Evolutionary conservation across 2,329 filamentous ascomycete genomes (phyloP).

Genomic region (Trichoderma hamatum): DNA sequence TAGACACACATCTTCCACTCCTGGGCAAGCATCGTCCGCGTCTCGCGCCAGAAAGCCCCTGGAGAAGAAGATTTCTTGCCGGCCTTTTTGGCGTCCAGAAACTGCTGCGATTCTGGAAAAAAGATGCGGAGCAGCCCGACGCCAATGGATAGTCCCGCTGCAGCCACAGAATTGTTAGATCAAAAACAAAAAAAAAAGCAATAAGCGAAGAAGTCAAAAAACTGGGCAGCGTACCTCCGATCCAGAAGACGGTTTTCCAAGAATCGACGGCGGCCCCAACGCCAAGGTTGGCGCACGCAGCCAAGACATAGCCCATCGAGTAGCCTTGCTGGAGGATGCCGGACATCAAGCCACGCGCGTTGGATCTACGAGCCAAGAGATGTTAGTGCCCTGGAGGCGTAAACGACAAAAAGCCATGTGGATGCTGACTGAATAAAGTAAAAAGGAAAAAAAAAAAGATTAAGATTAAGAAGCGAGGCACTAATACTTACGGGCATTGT

Average conservation of each 20-base stretch:
- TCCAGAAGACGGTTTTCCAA: constrained; percentile 80
- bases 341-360: constrained; percentile 77
- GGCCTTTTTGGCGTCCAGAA: constrained; percentile 67
- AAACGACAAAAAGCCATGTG: not conserved
- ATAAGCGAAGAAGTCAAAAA: not conserved
- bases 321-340: constrained; percentile 84
- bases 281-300: constrained; percentile 73
- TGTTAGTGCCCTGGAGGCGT: constrained; percentile 12
- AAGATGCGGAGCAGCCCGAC: constrained; percentile 68
- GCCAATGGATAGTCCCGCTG: constrained; percentile 65
- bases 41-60: constrained; percentile 68
- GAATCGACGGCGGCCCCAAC: constrained; percentile 65
- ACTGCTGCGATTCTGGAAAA: constrained; percentile 77
- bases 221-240: constrained; percentile 49
- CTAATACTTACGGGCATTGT: constrained; percentile 62
- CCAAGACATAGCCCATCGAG: constrained; percentile 77
- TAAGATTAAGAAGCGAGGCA: not conserved
- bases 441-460: no score
- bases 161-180: not conserved
- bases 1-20: constrained; percentile 81
- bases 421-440: not conserved
- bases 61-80: constrained; percentile 54
- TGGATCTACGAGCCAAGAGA: constrained; percentile 45
- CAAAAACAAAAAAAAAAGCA: no score
- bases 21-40: constrained; percentile 64